Evolutionary conservation across 441 rosid species (phyloP), one percentile per base, ranked within the genome.

Genomic region (Kokia cookei): DNA sequence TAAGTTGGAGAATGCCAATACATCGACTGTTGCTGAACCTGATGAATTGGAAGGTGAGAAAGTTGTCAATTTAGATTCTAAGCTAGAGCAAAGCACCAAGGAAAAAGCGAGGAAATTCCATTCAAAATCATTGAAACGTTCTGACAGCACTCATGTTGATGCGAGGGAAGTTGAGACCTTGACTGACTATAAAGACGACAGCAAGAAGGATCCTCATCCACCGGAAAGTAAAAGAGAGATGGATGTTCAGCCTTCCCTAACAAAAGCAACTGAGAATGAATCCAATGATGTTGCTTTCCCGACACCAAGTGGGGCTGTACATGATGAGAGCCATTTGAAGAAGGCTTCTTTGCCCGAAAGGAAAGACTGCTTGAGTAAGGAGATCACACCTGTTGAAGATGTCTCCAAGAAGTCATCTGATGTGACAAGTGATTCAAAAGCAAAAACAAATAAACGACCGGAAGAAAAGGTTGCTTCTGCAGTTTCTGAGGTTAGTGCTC

Each of bases 351-450:
- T 78, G 42, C 73, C 82, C 68, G 89, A 88, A 86, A 89, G 80
- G 83, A 90, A 85, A 79, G 91, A 85, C 69, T 79, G 71, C 79
- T 65, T 73, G 47, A 48, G 43, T 9, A 88, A 86, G 81, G 94
- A 88, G 62, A 72, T 76, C 47, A 75, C 76, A 47, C 73, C 83
- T 73, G 80, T 82, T 80, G 87, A 69, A 66, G 84, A 76, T 74
- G 80, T 75, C 74, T 72, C 87, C 19, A 80, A 80, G 81, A 87
- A 82, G 77, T 84, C 75, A 61, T 79, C 88, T 71, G 93, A 84
- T 78, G 89, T 67, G 76, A 76, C 77, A 73, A 86, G 85, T 61
- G 89, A 87, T 68, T 83, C 90, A 42, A 88, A 87, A 84, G 84
- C 81, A 57, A 92, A 89, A 76, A 73, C 83, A 61, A 77, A 74